phyloP scores from a whole-genome alignment of 352 stramenopile species.

The Phytophthora brassicae region DNA sequence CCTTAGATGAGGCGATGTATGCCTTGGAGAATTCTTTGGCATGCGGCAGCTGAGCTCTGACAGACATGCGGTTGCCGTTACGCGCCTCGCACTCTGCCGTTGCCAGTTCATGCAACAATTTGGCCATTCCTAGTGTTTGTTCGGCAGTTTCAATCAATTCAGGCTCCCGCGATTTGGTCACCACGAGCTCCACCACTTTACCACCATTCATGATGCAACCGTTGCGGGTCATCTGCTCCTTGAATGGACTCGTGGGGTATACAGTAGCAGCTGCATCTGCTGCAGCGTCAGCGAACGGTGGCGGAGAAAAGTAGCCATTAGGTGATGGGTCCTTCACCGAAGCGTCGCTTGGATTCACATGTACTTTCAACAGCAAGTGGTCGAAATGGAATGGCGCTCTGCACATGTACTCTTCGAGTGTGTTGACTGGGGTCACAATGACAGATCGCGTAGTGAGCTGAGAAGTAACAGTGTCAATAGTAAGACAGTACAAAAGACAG shows the following conservation, averaged over 20 bases:
- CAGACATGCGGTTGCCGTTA: slow-evolving; percentile 61
- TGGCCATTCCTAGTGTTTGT: slow-evolving; percentile 76
- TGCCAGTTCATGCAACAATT: slow-evolving; percentile 71
- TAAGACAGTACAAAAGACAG: not conserved
- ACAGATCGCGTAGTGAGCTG: slow-evolving; percentile 26
- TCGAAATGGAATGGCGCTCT: slow-evolving; percentile 49
- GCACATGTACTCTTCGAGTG: slow-evolving; percentile 62
- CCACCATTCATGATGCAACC: slow-evolving; percentile 48
- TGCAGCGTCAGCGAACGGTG: slow-evolving; percentile 16
- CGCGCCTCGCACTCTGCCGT: slow-evolving; percentile 68
- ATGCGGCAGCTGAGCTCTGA: slow-evolving; percentile 46
- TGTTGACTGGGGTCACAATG: slow-evolving; percentile 42
- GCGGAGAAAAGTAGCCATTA: slow-evolving; percentile 23
- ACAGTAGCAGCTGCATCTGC: slow-evolving; percentile 20
- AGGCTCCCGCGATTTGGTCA: slow-evolving; percentile 38
- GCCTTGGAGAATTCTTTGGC: slow-evolving; percentile 67
- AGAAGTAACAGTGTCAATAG: too few species aligned
- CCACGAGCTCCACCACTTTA: slow-evolving; percentile 37
- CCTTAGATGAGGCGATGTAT: slow-evolving; percentile 69
- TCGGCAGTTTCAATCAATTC: slow-evolving; percentile 61
- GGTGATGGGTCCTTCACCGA: slow-evolving; percentile 21
- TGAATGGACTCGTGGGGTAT: slow-evolving; percentile 45
- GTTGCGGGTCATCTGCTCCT: slow-evolving; percentile 55
- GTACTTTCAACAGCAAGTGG: slow-evolving; percentile 39
- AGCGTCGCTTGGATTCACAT: slow-evolving; percentile 43